Percentiles rank a stretch among this genome's conserved stretches.
These are phyloP conservation scores for Mycena venus DNA, from an alignment of 768 basidiomycete genomes.

Conservation along the genomic window DNA sequence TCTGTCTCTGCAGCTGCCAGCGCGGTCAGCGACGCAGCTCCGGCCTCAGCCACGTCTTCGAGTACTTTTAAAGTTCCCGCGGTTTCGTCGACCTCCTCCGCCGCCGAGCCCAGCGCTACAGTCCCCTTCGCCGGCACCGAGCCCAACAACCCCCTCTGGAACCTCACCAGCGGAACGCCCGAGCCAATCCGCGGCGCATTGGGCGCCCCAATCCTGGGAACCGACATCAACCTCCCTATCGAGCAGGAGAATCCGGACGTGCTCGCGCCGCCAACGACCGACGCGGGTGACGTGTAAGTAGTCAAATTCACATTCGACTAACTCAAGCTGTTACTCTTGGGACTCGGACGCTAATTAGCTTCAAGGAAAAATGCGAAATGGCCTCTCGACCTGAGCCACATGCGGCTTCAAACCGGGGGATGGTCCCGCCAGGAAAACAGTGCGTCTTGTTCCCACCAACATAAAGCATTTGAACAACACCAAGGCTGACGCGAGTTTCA, in stretches of 20 bases:
- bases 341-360: neutral
- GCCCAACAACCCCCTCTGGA: neutral
- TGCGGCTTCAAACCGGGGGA: neutral
- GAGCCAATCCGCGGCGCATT: neutral
- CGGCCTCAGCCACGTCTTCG: neutral
- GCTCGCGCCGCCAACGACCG: neutral
- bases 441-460: neutral
- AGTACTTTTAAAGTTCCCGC: neutral
- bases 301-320: neutral
- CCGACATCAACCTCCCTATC: neutral
- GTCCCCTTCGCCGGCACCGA: neutral
- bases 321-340: neutral
- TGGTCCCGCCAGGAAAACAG: neutral
- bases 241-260: neutral
- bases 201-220: neutral
- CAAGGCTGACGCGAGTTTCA: neutral
- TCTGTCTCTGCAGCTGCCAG: neutral
- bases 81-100: neutral
- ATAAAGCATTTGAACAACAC: neutral
- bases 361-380: neutral
- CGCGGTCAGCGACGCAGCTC: neutral
- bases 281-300: neutral
- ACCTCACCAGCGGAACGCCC: neutral
- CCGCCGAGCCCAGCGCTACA: neutral
- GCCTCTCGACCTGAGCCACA: neutral